Percentiles rank a stretch among this genome's conserved stretches.
These are phyloP conservation scores for Claviceps sp. DNA, from an alignment of 2,329 filamentous ascomycete genomes.

Conservation along the genomic window DNA sequence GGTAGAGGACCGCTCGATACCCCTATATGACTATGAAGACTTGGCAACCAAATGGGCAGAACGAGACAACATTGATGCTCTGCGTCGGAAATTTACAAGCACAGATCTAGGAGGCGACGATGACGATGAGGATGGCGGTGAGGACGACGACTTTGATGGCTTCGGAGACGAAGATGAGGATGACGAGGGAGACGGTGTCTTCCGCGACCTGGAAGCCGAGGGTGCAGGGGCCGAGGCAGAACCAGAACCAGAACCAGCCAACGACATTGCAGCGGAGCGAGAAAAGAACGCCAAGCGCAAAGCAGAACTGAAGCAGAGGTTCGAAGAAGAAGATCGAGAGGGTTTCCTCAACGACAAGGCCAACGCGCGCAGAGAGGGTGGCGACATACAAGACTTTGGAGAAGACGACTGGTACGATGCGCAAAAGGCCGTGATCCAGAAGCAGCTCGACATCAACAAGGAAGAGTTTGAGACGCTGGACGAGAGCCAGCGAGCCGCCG, in stretches of 20 bases:
- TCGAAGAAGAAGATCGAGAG: conserved; percentile 96
- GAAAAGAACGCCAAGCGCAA: conserved; percentile 83
- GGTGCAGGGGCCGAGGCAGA: conserved; percentile 27
- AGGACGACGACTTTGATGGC: conserved; percentile 43
- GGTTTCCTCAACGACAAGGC: conserved; percentile 86
- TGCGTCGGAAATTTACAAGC: conserved; percentile 65
- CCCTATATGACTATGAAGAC: conserved; percentile 64
- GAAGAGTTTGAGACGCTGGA: conserved; percentile 83
- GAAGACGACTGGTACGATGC: conserved; percentile 98
- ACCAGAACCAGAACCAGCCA: conserved; percentile 25
- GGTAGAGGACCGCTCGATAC: conserved; percentile 69
- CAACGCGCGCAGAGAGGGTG: conserved; percentile 56
- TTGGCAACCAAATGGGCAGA: conserved; percentile 78
- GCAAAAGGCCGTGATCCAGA: conserved; percentile 88
- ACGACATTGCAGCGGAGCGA: conserved; percentile 71
- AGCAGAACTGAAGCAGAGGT: conserved; percentile 85
- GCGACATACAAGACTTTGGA: conserved; percentile 66
- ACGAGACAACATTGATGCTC: conserved; percentile 58
- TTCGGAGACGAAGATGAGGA: conserved; percentile 42
- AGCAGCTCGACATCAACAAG: conserved; percentile 93
- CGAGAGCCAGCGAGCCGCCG: conserved; percentile 64
- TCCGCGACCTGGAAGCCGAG: conserved; percentile 62
- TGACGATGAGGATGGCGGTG: conserved; percentile 28
- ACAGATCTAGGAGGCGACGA: conserved; percentile 36
- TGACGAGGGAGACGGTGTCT: conserved; percentile 65